phyloP scores from a whole-genome alignment of 139 green algal species.

The Micractinium sp. region DNA sequence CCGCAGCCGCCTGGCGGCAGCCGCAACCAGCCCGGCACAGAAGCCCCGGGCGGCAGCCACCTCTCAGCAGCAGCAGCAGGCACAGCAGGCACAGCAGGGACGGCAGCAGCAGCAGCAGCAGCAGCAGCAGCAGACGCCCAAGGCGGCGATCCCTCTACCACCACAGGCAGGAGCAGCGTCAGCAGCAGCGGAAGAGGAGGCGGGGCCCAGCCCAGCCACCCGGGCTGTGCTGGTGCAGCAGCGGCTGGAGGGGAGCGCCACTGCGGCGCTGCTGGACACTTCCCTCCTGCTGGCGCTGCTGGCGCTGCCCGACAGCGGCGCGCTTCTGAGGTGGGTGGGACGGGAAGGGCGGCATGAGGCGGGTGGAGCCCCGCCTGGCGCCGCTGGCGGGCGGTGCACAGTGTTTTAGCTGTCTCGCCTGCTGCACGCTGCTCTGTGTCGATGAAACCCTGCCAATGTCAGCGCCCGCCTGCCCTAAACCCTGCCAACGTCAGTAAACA shows the following conservation, averaged over 20 bases:
- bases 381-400: too few relatives aligned
- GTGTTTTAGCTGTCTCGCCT: too few relatives aligned
- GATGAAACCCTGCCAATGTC: background rate
- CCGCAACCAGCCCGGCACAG: background rate
- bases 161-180: background rate
- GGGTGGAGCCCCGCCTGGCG: background rate
- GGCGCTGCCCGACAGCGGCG: constrained; percentile 69
- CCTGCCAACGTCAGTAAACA: too few relatives aligned
- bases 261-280: constrained; percentile 75
- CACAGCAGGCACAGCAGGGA: background rate
- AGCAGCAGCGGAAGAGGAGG: constrained; percentile 4
- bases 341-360: background rate
- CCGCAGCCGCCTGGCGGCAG: constrained; percentile 65
- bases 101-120: background rate
- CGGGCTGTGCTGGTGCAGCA: constrained; percentile 24
- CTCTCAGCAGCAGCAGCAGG: background rate
- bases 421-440: background rate
- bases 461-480: too few relatives aligned
- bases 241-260: constrained; percentile 13
- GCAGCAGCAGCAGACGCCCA: background rate
- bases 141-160: background rate
- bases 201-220: background rate
- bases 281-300: constrained; percentile 82
- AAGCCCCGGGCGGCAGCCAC: background rate
- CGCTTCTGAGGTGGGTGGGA: constrained; percentile 61